A percentile compares a stretch with the other conserved stretches of the same genome.
Conservation (phyloP, 208 protist species). For the Blechomonas ayalai region DNA sequence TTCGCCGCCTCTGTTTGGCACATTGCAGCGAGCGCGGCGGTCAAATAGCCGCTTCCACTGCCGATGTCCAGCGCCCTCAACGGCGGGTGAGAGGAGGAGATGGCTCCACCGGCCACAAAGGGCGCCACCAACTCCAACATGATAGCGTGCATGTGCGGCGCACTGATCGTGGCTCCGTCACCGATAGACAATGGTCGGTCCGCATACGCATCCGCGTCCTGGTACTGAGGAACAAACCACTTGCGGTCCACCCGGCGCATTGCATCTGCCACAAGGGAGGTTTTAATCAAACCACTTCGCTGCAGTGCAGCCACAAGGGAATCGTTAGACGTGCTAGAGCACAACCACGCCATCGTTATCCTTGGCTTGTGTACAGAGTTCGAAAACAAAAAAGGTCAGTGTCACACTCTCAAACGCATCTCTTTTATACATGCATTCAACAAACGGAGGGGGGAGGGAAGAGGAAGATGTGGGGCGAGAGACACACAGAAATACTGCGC, state of each 20-base stretch:
- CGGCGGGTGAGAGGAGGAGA: neutral
- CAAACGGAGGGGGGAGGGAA: too few relatives aligned
- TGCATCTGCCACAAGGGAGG: slow-evolving; percentile 31
- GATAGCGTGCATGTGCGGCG: slow-evolving; percentile 90
- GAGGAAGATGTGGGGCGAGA: too few relatives aligned
- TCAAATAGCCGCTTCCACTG: slow-evolving; percentile 88
- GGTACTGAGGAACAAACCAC: slow-evolving; percentile 45
- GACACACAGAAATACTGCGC: too few relatives aligned
- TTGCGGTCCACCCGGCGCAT: slow-evolving; percentile 70
- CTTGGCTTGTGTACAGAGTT: too few relatives aligned
- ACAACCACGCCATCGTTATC: slow-evolving; percentile 69
- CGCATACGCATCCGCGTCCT: slow-evolving; percentile 30
- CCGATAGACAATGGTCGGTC: slow-evolving; percentile 78
- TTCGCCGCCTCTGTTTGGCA: slow-evolving; percentile 19
- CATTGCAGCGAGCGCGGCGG: slow-evolving; percentile 52
- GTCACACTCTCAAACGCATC: too few relatives aligned
- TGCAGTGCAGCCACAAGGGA: slow-evolving; percentile 52
- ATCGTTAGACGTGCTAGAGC: slow-evolving; percentile 60
- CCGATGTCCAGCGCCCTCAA: slow-evolving; percentile 72
- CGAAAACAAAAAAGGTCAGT: too few relatives aligned
- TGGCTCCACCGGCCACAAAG: slow-evolving; percentile 14
- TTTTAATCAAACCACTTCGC: slow-evolving; percentile 38
- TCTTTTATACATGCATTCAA: too few relatives aligned
- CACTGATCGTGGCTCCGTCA: slow-evolving; percentile 79
- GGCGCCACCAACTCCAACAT: slow-evolving; percentile 67